Base-by-base conservation (phyloP, 768 basidiomycete genomes). In the Kwoniella pini region DNA sequence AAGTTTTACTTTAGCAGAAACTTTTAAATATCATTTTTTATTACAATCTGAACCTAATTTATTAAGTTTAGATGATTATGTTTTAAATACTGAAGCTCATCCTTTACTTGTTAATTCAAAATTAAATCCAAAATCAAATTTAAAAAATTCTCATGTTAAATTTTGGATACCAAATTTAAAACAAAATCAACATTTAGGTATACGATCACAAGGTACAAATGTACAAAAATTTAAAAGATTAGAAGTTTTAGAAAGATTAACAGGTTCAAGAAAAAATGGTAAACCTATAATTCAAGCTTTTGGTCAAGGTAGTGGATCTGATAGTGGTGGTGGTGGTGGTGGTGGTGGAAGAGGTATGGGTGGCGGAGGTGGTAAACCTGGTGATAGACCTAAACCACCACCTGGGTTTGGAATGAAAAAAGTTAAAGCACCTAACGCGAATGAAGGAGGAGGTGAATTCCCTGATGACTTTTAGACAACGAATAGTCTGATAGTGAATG, bases 1-100 rank as follows among this genome's bases (percentile, higher is more conserved):
- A 58, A 71, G 68, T 40, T 80, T 80, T 53, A 74, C 76, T 13
- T 73, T 80, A 51, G 79, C 79, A 1, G 80, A 80, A 66, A 79
- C 80, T 2, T 72, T 78, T 72, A 78, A 78, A 53, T 79, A 79
- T 44, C 77, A 79, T 51, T 78, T 74, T 60, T 60, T 79, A 12
- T 60, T 79, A 0, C 75, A 77, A 38, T 69, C 74, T n/a, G 74
- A 75, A 42, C 75, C 75, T 26, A 71, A 77, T 38, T 27, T 75
- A 5, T 36, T 79, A 15, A 75, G 75, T 7, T 69, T 79, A 11
- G 79, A 79, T 59, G 75, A 77, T 55, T 79, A 79, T 55, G 79
- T 79, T 26, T 54, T 78, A 26, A 79, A 77, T 22, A 79, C 78
- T 9, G 78, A 79, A 57, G 77, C 78, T 13, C 78, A 79, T 53